Percentiles rank a stretch among this genome's conserved stretches.
Evolutionary conservation across 352 stramenopile genomes (phyloP).

Genomic region (Phytophthora lateralis): DNA sequence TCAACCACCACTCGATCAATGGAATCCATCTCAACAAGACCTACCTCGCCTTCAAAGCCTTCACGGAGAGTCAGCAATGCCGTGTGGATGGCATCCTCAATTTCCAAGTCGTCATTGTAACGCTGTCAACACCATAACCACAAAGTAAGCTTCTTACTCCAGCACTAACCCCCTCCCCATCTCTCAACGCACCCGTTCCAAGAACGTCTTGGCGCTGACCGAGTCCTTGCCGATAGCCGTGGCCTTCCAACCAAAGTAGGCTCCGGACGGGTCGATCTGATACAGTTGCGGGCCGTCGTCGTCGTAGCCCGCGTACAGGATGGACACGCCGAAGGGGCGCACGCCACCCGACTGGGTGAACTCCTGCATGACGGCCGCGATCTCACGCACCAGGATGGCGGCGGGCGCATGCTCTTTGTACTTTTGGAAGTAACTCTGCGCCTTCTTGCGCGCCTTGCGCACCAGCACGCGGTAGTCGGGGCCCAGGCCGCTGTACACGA

Average conservation of each 20-base stretch:
- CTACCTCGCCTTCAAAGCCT: slow-evolving; percentile 96
- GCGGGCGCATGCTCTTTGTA: slow-evolving; percentile 96
- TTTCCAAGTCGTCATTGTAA: slow-evolving; percentile 97
- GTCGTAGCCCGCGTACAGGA: slow-evolving; percentile 98
- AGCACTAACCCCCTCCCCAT: neutral
- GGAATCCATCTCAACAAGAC: slow-evolving; percentile 3
- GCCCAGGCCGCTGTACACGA: slow-evolving; percentile 98
- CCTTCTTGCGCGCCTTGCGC: slow-evolving; percentile 95
- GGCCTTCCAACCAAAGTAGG: slow-evolving; percentile 99
- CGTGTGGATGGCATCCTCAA: slow-evolving; percentile 99
- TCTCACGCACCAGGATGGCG: slow-evolving; percentile 95
- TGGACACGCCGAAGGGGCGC: slow-evolving; percentile 98
- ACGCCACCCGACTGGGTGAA: slow-evolving; percentile 98
- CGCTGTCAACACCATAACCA: slow-evolving; percentile 43
- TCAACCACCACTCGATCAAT: neutral
- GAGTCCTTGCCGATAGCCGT: slow-evolving; percentile 99
- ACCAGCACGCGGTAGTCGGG: slow-evolving; percentile 99
- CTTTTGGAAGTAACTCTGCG: slow-evolving; percentile 95
- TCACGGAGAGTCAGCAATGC: slow-evolving; percentile 98
- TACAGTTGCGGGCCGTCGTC: slow-evolving; percentile 98
- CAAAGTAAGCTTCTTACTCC: neutral
- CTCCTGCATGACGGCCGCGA: slow-evolving; percentile 99
- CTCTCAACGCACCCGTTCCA: slow-evolving; percentile 94
- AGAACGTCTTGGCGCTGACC: slow-evolving; percentile 98
- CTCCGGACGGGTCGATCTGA: slow-evolving; percentile 97